phyloP scores from a whole-genome alignment of 2,329 filamentous ascomycete species.

The Verticillium nonalfalfae region DNA sequence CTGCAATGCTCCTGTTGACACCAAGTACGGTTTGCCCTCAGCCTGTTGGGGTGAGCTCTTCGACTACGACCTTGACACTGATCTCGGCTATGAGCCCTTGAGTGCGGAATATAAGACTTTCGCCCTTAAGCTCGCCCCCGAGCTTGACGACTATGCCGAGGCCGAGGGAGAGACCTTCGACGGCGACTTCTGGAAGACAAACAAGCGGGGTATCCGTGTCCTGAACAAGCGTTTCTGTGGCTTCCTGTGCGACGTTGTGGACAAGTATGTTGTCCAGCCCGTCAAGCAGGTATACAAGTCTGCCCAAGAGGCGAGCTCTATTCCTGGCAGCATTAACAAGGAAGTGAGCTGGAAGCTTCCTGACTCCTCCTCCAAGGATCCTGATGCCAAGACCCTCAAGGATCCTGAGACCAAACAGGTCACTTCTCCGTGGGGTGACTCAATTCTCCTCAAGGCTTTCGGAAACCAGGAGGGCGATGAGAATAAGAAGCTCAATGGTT shows the following conservation, averaged over 20 bases:
- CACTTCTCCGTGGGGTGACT: constrained; percentile 20
- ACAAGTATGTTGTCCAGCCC: constrained; percentile 2
- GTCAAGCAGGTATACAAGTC: constrained; percentile 1
- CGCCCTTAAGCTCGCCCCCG: constrained; percentile 6
- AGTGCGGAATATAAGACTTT: constrained; percentile 10
- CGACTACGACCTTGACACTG: constrained; percentile 19
- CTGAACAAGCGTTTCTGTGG: background rate
- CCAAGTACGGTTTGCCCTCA: constrained; percentile 15
- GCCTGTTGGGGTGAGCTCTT: constrained; percentile 19
- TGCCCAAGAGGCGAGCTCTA: constrained; percentile 1
- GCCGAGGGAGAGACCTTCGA: background rate
- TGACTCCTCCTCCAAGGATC: constrained; percentile 5
- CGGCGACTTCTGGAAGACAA: background rate
- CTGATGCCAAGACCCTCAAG: constrained; percentile 9
- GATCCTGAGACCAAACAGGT: constrained; percentile 13
- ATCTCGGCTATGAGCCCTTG: constrained; percentile 14
- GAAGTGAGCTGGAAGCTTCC: constrained; percentile 14
- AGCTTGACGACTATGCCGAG: constrained; percentile 4
- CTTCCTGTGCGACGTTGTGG: background rate
- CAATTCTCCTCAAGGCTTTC: constrained; percentile 20
- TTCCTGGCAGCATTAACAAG: constrained; percentile 9
- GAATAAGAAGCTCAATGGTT: constrained; percentile 7
- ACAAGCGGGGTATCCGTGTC: background rate
- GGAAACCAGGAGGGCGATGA: constrained; percentile 10
- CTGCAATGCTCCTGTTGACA: constrained; percentile 12